A percentile compares a stretch with the other conserved stretches of the same genome.
phyloP scores from a whole-genome alignment of 75 land plant genomes.

The Larix kaempferi region DNA sequence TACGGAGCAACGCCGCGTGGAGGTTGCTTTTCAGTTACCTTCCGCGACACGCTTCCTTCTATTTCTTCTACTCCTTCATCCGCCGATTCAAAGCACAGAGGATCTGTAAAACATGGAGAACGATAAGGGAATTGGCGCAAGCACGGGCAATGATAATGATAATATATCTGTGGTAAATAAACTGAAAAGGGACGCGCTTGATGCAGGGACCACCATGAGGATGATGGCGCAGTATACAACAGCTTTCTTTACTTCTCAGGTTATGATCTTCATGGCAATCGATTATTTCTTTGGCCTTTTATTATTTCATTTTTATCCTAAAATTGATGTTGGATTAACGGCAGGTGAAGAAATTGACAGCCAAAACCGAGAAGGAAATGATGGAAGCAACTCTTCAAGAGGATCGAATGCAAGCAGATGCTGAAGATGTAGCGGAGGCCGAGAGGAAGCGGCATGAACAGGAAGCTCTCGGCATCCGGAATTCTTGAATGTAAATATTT shows the following conservation, averaged over 20 bases:
- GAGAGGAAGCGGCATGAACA: slow-evolving; percentile 11
- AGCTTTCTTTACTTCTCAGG: slow-evolving; percentile 6
- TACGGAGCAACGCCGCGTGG: too few species aligned
- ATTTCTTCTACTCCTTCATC: too few species aligned
- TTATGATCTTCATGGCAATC: not conserved
- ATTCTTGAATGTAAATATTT: not conserved
- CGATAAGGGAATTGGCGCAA: not conserved
- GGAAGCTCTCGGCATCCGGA: not conserved
- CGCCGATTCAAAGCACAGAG: too few species aligned
- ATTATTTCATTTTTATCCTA: not conserved
- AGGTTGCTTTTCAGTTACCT: too few species aligned
- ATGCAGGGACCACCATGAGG: not conserved
- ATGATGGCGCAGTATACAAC: not conserved
- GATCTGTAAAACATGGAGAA: too few species aligned
- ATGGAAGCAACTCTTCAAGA: slow-evolving; percentile 25
- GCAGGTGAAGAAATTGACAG: slow-evolving; percentile 32
- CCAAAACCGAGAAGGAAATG: slow-evolving; percentile 36
- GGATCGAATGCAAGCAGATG: slow-evolving; percentile 32
- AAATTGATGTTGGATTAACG: not conserved
- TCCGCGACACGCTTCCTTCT: too few species aligned
- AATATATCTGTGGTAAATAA: not conserved
- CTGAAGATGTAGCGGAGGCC: slow-evolving; percentile 29
- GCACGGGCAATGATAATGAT: not conserved
- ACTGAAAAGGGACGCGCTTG: not conserved
- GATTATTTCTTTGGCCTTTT: not conserved